Evolutionary conservation across 2,329 filamentous ascomycete genomes (phyloP).

Genomic region (Sporothrix humicola): DNA sequence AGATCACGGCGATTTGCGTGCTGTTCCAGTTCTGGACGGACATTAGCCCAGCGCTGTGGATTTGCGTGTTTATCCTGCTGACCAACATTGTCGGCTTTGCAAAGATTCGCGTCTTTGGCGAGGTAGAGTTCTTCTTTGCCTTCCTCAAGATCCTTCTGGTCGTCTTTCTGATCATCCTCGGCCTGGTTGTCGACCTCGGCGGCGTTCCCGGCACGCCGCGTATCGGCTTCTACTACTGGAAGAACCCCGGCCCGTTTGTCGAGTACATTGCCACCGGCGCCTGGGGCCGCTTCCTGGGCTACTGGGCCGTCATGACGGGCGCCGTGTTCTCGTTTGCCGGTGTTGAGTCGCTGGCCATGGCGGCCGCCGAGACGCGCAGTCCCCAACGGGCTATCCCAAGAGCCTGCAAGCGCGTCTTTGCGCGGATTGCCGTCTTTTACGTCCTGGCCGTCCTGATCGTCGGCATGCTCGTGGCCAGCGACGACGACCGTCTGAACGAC

Average conservation of each 20-base stretch:
- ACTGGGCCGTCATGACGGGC: constrained; percentile 62
- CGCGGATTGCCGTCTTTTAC: constrained; percentile 74
- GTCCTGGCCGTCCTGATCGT: constrained; percentile 70
- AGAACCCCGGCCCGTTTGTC: constrained; percentile 55
- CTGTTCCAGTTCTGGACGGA: constrained; percentile 64
- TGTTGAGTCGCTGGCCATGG: constrained; percentile 57
- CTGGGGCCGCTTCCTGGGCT: constrained; percentile 62
- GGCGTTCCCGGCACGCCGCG: constrained; percentile 58
- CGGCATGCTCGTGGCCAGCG: constrained; percentile 68
- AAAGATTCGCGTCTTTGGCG: constrained; percentile 63
- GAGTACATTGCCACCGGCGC: constrained; percentile 54
- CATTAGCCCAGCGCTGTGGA: constrained; percentile 55
- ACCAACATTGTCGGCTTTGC: constrained; percentile 59
- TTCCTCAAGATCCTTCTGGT: constrained; percentile 66
- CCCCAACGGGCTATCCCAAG: constrained; percentile 73
- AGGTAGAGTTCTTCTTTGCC: constrained; percentile 67
- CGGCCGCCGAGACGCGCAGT: constrained; percentile 72
- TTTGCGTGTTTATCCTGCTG: constrained; percentile 53
- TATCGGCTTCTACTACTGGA: constrained; percentile 59
- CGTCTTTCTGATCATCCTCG: constrained; percentile 61
- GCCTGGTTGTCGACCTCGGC: constrained; percentile 62
- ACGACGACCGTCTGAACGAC: constrained; percentile 59
- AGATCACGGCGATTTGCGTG: constrained; percentile 66
- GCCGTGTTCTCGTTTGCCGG: constrained; percentile 65
- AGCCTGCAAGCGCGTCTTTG: constrained; percentile 77